A percentile compares a stretch with the other conserved stretches of the same genome.
phyloP scores from a whole-genome alignment of 768 basidiomycete species.

The Tulasnella sp. region DNA sequence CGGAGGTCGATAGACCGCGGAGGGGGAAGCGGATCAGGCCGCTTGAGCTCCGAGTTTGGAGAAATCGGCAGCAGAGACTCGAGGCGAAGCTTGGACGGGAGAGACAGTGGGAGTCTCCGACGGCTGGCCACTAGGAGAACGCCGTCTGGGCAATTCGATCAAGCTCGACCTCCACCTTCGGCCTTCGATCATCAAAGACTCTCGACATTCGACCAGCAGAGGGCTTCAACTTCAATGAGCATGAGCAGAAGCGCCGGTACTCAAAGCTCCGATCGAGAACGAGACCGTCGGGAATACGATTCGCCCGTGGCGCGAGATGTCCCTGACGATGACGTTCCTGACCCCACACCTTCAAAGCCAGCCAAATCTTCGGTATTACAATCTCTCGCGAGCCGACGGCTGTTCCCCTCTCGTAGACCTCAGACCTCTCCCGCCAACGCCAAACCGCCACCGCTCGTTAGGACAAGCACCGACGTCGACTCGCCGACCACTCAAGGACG shows the following conservation, averaged over 20 bases:
- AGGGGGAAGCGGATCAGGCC: not conserved
- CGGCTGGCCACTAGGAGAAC: not conserved
- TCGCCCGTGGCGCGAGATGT: not conserved
- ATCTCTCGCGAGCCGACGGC: not conserved
- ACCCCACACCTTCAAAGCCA: not conserved
- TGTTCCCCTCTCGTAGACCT: constrained; percentile 22
- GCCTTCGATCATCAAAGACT: constrained; percentile 1
- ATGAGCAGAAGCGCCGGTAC: not conserved
- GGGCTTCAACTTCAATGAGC: not conserved
- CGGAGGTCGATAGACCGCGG: constrained; percentile 2
- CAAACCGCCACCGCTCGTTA: not conserved
- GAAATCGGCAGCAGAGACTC: not conserved
- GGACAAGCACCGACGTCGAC: constrained; percentile 12
- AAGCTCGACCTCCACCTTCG: not conserved
- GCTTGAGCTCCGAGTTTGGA: not conserved
- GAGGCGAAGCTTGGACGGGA: not conserved
- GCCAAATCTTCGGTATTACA: not conserved
- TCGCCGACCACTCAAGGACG: not conserved
- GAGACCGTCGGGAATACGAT: not conserved
- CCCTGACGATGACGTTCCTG: not conserved
- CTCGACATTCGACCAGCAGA: not conserved
- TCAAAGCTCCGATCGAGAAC: not conserved
- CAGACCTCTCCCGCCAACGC: constrained; percentile 1
- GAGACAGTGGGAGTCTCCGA: not conserved
- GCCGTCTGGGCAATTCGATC: not conserved